Base-by-base conservation (phyloP, 148 eudicot species). In the Salicornia ramosissima region DNA sequence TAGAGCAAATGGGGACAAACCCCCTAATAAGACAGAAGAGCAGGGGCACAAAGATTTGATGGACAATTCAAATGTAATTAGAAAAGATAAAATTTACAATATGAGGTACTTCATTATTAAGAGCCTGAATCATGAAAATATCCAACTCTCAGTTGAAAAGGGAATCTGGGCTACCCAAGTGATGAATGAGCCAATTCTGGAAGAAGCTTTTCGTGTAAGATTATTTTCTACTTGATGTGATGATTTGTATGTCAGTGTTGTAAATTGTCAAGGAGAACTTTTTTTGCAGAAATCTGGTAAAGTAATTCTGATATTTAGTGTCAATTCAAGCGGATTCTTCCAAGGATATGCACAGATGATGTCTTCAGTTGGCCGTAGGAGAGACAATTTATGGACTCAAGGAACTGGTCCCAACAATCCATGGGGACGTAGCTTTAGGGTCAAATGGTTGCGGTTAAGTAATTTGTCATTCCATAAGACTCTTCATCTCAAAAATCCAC, bases 91-190 rank as follows among this genome's bases (percentile, higher is more conserved):
- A 73, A 40, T 72, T 55, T 69, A 21, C 59, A 77, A 62, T 33
- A 80, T 80, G 73, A 88, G 89, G 86, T 90, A 86, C 81, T 90
- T 86, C 76, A 74, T 90, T 69, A 90, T 90, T 79, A 90, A 90
- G 81, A 90, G 96, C 83, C 83, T 90, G 77, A 88, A 79, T 82
- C 87, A 90, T 80, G 81, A 88, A 60, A 90, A 90, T 79, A 80
- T 90, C 57, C 85, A 83, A 84, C 78, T 83, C 65, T 88, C 96
- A 68, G 69, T 88, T 69, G 80, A 86, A 68, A 90, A 78, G 51
- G 96, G 90, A 77, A 83, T 88, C 59, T 90, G 96, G 96, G 96
- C 96, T 45, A 90, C 96, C 77, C 96, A 90, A 85, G 81, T 84
- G 67, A 85, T 88, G 87, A 90, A 90, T 70, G 96, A 90, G 79